Evolutionary conservation across 2,329 filamentous ascomycete species (phyloP), one percentile per base, ranked within the genome.

Genomic region (Tolypocladium ophioglossoides): DNA sequence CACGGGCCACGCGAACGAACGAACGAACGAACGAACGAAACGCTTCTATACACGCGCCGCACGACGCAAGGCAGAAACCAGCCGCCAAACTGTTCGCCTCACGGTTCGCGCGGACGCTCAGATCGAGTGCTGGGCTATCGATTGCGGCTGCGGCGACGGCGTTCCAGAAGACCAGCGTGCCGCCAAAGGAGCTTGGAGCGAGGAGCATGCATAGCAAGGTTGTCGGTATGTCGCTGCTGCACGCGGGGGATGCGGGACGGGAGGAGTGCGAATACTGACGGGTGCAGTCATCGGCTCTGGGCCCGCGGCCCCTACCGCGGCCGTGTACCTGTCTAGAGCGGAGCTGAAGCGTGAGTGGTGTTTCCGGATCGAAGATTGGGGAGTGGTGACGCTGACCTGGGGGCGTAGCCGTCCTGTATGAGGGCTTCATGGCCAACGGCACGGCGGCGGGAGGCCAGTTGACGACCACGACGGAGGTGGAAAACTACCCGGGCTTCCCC

Each of bases 401-500:
- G 12, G 7, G 1, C 6, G 27, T 58, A 83, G 83, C 94, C 59
- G 88, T 96, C 59, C 80, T 99, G 62, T 99, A 97, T 70, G 94
- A 99, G 76, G 94, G 94, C 63, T 96, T 99, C 81, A 85, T 99
- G 71, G 94, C 94, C 64, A 94, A 96, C 68, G 94, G 92, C 66
- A 95, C 95, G 65, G 94, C 94, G 8, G 90, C 94, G 47, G 94
- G 94, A 63, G 94, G 94, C 55, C 94, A 99, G 79, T 80, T 99
- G 63, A 99, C 95, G 54, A 99, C 95, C 30, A 99, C 94, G 54
- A 97, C 95, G 66, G 95, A 99, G 63, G 85, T 99, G 56, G 94
- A 99, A 78, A 99, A 99, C 81, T 99, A 87, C 74, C 94, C 94
- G 30, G 94, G 94, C 50, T 99, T 97, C 76, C 87, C 89, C 66